Evolutionary conservation across 1,139 yeast genomes (phyloP).

Genomic region (Hanseniaspora gamundiae): DNA sequence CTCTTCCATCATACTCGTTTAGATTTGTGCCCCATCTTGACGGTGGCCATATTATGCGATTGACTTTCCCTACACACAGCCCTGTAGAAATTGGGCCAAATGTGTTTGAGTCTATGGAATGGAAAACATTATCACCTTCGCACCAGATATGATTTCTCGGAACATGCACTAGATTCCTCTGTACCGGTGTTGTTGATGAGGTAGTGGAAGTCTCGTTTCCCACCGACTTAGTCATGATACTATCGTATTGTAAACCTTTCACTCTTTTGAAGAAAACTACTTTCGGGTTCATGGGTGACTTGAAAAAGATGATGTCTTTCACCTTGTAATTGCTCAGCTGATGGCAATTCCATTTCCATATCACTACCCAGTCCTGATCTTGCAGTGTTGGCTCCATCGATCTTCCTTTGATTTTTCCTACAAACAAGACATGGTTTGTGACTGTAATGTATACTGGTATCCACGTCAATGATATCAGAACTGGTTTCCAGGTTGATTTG

Average conservation of each 20-base stretch:
- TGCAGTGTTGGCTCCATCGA: constrained; percentile 90
- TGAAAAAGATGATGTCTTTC: constrained; percentile 67
- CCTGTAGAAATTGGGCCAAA: constrained; percentile 83
- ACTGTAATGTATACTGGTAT: constrained; percentile 65
- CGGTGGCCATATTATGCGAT: constrained; percentile 55
- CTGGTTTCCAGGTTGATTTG: constrained; percentile 3
- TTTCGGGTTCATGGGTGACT: constrained; percentile 72
- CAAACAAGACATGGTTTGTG: constrained; percentile 59
- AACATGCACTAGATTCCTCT: constrained; percentile 34
- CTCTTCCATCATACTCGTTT: constrained; percentile 16
- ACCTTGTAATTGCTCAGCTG: constrained; percentile 34
- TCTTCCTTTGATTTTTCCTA: constrained; percentile 67
- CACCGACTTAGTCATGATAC: constrained; percentile 50
- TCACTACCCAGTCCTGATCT: constrained; percentile 51
- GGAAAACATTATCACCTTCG: constrained; percentile 82
- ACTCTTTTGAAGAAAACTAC: constrained; percentile 65
- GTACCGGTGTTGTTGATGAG: neutral
- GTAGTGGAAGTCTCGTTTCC: constrained; percentile 31
- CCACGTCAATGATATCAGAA: constrained; percentile 40
- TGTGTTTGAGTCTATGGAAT: constrained; percentile 69
- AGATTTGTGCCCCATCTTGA: constrained; percentile 34
- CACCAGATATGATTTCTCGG: constrained; percentile 87
- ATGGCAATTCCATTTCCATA: constrained; percentile 52
- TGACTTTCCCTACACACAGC: constrained; percentile 62
- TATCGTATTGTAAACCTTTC: constrained; percentile 63